Base-by-base conservation (phyloP, 1,284 basidiomycete species). In the Malassezia furfur region DNA sequence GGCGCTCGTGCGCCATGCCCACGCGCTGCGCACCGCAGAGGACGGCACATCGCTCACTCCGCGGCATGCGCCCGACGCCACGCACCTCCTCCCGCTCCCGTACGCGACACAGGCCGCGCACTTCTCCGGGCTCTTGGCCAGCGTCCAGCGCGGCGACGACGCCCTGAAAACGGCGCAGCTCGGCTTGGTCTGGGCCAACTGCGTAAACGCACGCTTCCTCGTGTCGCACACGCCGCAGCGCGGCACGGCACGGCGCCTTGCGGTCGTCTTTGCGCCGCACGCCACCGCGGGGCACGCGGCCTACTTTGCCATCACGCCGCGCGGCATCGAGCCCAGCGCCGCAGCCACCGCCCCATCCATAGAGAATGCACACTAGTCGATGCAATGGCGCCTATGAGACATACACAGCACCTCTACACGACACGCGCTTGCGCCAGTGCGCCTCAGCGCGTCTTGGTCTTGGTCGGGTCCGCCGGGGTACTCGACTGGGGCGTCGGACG, bases 111-210 rank as follows among this genome's bases (percentile, higher is more conserved):
- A 52, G 30, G 50, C 50, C 8, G 50, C 47, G 8, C 48, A 56
- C 35, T 56, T 56, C 32, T 50, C 49, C 15, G 54, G 54, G 5
- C 38, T 56, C 8, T 19, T 56, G 1, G 48, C 54, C 1, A 46
- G 35, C 34, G 49, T 56, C 34, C 48, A 50, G 8, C n/a, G 28
- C 32, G 32, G 22, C 30, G 52, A 54, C n/a, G 7, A 8, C 1
- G 40, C 54, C 19, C 52, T 63, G 5, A 62, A 61, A 15, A 56
- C 57, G 0, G 63, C 65, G 6, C 65, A 67, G 34, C 43, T 69
- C 11, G 67, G 67, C 4, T 62, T 66, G 14, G 61, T 59, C 4
- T 69, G 67, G 67, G 56, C 56, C 31, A 69, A 67, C 41, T 48
- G 59, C 38, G 46, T 69, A 41, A 63, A 67, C n/a, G 61, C 62